These are phyloP conservation scores for Chlorella sp. DNA, from an alignment of 139 green algal genomes.

Conservation along the genomic window DNA sequence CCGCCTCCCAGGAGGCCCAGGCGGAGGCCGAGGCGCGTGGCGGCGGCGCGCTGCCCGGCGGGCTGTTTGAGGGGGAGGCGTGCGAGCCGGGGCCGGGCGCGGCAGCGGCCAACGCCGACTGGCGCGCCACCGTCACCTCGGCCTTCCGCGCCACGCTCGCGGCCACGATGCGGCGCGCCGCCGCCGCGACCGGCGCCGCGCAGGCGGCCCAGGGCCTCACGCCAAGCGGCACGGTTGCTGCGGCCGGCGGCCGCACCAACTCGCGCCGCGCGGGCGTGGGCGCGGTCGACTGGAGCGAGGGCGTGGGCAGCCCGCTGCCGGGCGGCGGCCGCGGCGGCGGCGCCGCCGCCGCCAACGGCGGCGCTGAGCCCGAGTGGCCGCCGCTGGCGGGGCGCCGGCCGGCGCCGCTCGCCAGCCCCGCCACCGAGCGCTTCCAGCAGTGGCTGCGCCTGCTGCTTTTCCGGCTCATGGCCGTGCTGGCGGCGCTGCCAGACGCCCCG, in stretches of 20 bases:
- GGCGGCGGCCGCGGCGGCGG: background rate
- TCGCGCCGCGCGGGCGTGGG: background rate
- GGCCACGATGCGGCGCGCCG: background rate
- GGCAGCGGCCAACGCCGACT: background rate
- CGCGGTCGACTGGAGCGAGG: background rate
- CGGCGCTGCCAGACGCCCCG: conserved; percentile 13
- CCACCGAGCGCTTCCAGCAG: conserved; percentile 38
- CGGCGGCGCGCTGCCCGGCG: background rate
- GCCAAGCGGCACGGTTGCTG: background rate
- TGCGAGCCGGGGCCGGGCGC: too few relatives aligned
- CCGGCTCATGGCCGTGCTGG: conserved; percentile 55
- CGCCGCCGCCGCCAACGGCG: background rate
- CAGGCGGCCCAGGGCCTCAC: background rate
- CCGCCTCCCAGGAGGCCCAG: conserved; percentile 1
- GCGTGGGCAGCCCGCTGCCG: background rate
- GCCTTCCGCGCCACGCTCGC: conserved; percentile 28
- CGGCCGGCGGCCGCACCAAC: background rate
- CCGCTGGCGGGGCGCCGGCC: conserved; percentile 19
- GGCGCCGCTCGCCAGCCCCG: background rate
- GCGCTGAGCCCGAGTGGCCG: too few relatives aligned
- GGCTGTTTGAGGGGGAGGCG: background rate
- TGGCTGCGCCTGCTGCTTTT: conserved; percentile 77
- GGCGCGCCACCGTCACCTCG: conserved; percentile 28
- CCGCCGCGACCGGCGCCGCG: background rate
- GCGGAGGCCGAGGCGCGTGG: conserved; percentile 5